Evolutionary conservation across 2,329 filamentous ascomycete species (phyloP).

Genomic region (Ophiostoma australiae): DNA sequence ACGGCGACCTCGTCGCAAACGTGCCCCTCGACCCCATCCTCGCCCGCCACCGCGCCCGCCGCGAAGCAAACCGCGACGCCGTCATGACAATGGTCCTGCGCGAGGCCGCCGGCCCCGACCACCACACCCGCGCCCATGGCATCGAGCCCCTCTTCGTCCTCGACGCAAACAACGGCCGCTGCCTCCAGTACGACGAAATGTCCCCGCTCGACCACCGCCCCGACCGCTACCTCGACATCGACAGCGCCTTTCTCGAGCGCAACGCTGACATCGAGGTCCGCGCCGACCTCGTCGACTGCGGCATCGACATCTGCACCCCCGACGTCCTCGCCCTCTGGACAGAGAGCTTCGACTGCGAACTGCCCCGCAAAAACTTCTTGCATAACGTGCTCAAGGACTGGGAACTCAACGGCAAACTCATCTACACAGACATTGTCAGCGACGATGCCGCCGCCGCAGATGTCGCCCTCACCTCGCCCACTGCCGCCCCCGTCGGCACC

Average conservation of each 20-base stretch:
- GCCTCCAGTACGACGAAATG: constrained; percentile 92
- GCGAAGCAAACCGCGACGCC: constrained; percentile 80
- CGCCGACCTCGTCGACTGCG: constrained; percentile 84
- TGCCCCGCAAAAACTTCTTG: constrained; percentile 68
- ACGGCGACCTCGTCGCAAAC: constrained; percentile 89
- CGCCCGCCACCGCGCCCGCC: constrained; percentile 71
- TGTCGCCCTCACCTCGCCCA: background rate
- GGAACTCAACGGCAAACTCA: constrained; percentile 94
- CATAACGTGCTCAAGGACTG: constrained; percentile 91
- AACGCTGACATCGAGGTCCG: constrained; percentile 70
- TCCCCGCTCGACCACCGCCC: constrained; percentile 54
- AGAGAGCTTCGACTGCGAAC: constrained; percentile 85
- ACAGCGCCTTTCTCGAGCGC: constrained; percentile 67
- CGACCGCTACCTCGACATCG: constrained; percentile 64
- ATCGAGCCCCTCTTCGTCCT: constrained; percentile 80
- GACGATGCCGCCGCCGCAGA: constrained; percentile 40
- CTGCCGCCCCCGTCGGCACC: constrained; percentile 33
- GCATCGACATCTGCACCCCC: constrained; percentile 95
- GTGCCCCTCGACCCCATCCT: constrained; percentile 76
- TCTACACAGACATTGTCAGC: constrained; percentile 80
- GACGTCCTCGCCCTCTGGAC: constrained; percentile 94
- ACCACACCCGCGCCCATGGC: constrained; percentile 71
- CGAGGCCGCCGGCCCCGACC: constrained; percentile 59
- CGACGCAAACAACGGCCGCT: constrained; percentile 71
- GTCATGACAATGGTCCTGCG: constrained; percentile 96